Evolutionary conservation across 352 stramenopile genomes (phyloP), one percentile per base, ranked within the genome.

Genomic region (Salisapilia sapeloensis): DNA sequence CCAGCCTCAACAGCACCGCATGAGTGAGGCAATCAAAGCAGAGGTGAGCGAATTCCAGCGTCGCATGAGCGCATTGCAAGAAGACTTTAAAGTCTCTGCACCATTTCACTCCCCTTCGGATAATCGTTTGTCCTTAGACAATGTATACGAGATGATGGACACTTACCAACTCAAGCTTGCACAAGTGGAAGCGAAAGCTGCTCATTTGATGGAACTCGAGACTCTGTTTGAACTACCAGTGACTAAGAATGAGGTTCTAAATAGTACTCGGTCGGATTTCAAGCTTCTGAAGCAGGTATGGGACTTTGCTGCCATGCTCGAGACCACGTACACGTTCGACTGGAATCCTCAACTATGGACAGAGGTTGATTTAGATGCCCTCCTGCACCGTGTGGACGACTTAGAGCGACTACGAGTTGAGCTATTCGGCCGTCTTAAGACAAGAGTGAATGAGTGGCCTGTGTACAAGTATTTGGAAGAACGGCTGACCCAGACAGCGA

Each of bases 141-240:
- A 92, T 8, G 86, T 85, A 4, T 96, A 96, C 42, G 48, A 52
- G 1, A 60, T 72, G 16, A 64, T 97, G 36, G 81, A 96, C 44
- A 56, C 53, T 6, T 94, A 94, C 42, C 69, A 92, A 25, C 38
- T 37, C 3, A 83, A 81, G 35, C 29, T 96, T 13, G 34, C 53
- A 20, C 46, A 77, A 6, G 56, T 93, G 16, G 89, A 96, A 43
- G 45, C 62, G 0, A 71, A 96, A 50, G 77, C 75, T 12, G 37
- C 55, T n/a, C 56, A 56, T 19, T 56, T 95, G 31, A 60, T 93
- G 21, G 78, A 96, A 33, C 57, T 96, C 9, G 89, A 97, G 48
- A 89, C 97, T 29, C 87, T 97, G 46, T 97, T 97, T 49, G 91
- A 97, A 44, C 53, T 97, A 8, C 48, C 75, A 1, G 55, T 64